Conservation (phyloP, 108 stramenopile genomes). For the Epipyxis sp. region DNA sequence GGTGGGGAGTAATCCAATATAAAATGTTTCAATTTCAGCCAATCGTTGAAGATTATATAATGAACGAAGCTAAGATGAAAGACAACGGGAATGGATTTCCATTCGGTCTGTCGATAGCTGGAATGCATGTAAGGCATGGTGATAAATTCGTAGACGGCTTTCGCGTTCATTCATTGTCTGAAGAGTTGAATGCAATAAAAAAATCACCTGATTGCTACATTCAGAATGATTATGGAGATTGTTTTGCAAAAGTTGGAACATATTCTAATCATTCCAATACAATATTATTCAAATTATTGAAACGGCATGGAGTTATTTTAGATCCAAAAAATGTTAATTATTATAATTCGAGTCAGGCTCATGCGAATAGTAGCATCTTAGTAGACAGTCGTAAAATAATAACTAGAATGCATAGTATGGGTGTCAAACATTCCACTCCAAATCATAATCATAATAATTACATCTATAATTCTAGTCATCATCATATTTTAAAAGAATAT, state of each 20-base stretch:
- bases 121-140: slow-evolving; percentile 14
- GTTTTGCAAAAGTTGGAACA: not conserved
- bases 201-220: not conserved
- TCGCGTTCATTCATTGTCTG: not conserved
- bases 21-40: not conserved
- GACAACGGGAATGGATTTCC: not conserved
- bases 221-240: not conserved
- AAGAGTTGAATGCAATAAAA: not conserved
- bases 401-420: not conserved
- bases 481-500: not conserved
- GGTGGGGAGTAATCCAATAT: slow-evolving; percentile 3
- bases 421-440: not conserved
- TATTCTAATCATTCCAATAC: not conserved
- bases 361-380: too few species aligned
- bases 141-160: slow-evolving; percentile 8
- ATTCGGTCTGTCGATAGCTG: slow-evolving; percentile 2
- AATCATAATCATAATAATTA: not conserved
- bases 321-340: not conserved
- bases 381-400: not conserved
- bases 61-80: not conserved
- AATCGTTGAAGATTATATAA: not conserved
- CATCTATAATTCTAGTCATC: not conserved
- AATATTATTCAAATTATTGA: not conserved
- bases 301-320: not conserved
- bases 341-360: not conserved